Conservation (phyloP, 495 filamentous ascomycete species). For the Xylaria longipes region DNA sequence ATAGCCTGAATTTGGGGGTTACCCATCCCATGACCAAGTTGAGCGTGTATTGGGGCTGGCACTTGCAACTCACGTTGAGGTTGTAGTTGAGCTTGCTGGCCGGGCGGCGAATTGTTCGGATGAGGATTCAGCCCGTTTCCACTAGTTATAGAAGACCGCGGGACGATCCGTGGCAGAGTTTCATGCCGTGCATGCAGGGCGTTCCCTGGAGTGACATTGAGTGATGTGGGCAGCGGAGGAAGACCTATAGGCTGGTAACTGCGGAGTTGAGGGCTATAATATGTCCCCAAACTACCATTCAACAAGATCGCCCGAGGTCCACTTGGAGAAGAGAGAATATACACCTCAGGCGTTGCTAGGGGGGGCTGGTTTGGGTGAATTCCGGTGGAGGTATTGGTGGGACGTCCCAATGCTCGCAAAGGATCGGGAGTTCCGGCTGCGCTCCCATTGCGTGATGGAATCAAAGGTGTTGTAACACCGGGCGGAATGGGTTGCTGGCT, state of each 20-base stretch:
- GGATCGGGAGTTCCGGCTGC: conserved; percentile 53
- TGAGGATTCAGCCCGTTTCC: conserved; percentile 15
- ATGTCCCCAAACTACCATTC: conserved; percentile 50
- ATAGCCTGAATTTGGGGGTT: conserved; percentile 54
- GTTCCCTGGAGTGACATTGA: conserved; percentile 19
- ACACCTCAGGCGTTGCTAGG: conserved; percentile 55
- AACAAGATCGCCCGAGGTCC: conserved; percentile 67
- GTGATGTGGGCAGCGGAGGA: conserved; percentile 21
- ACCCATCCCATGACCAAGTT: conserved; percentile 29
- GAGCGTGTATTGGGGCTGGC: conserved; percentile 39
- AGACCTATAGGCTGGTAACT: conserved; percentile 20
- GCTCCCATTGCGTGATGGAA: conserved; percentile 47
- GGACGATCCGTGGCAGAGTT: conserved; percentile 21
- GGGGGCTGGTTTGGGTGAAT: conserved; percentile 26
- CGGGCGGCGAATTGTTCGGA: conserved; percentile 47
- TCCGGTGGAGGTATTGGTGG: conserved; percentile 28
- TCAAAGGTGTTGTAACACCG: conserved; percentile 49
- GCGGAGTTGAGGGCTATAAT: conserved; percentile 46
- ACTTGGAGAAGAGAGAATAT: conserved; percentile 65
- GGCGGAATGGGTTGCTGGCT: conserved; percentile 47
- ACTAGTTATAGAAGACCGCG: conserved; percentile 17
- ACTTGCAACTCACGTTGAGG: conserved; percentile 31
- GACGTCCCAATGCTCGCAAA: conserved; percentile 31
- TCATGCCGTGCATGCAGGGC: conserved; percentile 17
- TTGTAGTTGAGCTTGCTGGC: conserved; percentile 46